Evolutionary conservation across 169 alveolate species (phyloP).

Genomic region (Eimeria acervulina): DNA sequence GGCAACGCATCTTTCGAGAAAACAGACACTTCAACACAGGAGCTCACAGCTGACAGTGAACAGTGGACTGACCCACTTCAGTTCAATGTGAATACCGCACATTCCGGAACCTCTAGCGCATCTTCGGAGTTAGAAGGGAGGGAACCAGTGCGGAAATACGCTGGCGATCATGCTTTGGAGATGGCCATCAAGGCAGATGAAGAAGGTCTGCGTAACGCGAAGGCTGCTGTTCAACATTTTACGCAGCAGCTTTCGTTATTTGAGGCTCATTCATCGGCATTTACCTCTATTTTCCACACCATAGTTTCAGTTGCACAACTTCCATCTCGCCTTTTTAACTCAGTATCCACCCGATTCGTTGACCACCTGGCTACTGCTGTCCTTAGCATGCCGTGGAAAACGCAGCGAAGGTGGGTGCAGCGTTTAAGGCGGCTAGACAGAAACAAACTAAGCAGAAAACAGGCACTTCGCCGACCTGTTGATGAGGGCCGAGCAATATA

Average conservation of each 20-base stretch:
- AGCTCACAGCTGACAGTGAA: background rate
- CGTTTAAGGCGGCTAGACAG: background rate
- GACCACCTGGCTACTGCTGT: background rate
- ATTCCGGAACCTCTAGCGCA: background rate
- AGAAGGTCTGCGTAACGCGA: slow-evolving; percentile 50
- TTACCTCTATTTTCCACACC: slow-evolving; percentile 16
- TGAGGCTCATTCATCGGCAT: slow-evolving; percentile 47
- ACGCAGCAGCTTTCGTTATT: slow-evolving; percentile 14
- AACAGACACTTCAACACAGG: background rate
- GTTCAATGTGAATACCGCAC: background rate
- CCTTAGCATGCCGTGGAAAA: slow-evolving; percentile 20
- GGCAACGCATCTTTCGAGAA: background rate
- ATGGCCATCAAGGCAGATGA: slow-evolving; percentile 11
- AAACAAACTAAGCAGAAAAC: background rate
- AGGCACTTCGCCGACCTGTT: background rate
- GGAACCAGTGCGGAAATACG: background rate
- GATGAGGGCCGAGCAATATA: background rate
- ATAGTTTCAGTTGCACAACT: slow-evolving; percentile 63
- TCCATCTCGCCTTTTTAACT: slow-evolving; percentile 9
- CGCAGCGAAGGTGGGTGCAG: background rate
- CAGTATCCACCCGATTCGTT: slow-evolving; percentile 43
- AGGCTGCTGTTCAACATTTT: slow-evolving; percentile 13
- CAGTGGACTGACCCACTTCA: background rate
- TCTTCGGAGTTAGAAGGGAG: background rate
- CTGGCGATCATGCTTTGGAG: background rate